phyloP scores from a whole-genome alignment of 2,329 filamentous ascomycete genomes.

The Akanthomyces muscarius region DNA sequence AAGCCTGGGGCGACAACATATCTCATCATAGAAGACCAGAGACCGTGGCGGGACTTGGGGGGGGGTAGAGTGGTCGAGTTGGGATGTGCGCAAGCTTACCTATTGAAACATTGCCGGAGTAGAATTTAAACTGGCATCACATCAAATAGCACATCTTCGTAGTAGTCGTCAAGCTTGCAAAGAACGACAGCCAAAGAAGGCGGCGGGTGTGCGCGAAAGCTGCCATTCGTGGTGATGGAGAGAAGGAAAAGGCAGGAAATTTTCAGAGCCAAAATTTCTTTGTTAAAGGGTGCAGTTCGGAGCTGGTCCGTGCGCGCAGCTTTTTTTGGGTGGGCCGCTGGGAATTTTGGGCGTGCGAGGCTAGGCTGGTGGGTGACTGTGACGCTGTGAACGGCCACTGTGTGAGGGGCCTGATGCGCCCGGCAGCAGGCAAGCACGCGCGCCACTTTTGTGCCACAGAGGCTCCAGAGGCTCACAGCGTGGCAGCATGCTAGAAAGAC shows the following conservation, averaged over 20 bases:
- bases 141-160: not conserved
- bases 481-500: not conserved
- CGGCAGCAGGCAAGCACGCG: not conserved
- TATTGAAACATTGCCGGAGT: not conserved
- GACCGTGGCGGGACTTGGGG: not conserved
- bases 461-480: not conserved
- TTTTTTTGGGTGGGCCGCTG: not conserved
- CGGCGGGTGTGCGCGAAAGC: not conserved
- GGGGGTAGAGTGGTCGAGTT: not conserved
- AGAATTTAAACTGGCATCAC: not conserved
- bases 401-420: too few relatives aligned
- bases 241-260: conserved; percentile 1
- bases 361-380: too few relatives aligned
- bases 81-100: not conserved
- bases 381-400: too few relatives aligned
- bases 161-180: not conserved
- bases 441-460: not conserved
- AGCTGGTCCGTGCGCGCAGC: conserved; percentile 13
- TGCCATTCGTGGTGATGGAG: not conserved
- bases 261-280: conserved; percentile 12
- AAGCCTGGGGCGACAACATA: conserved; percentile 49
- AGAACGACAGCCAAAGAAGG: not conserved
- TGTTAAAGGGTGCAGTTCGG: conserved; percentile 4
- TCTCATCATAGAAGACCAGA: conserved; percentile 37
- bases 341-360: too few relatives aligned